Evolutionary conservation across 169 alveolate genomes (phyloP), one percentile per base, ranked within the genome.

Genomic region (Plasmodium chabaudi): DNA sequence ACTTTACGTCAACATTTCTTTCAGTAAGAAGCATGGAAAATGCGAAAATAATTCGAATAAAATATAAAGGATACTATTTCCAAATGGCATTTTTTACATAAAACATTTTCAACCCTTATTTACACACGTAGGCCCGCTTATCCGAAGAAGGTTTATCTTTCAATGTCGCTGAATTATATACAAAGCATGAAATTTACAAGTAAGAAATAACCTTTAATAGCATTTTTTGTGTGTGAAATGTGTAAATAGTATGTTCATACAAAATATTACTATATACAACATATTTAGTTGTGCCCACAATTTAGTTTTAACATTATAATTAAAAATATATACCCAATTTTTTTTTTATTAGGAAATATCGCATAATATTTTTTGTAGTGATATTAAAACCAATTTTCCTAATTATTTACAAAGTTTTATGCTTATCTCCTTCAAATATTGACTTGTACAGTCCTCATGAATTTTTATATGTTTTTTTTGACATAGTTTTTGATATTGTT

Each of bases 341-440:
- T 57, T 67, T 12, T 9, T 9, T 49, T 49, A 51, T 51, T 51
- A 77, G 88, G 23, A 77, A 77, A 77, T 77, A 77, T 19, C 51
- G 88, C 19, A 55, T 77, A 19, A 77, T 77, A 63, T 77, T 77
- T 69, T 77, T 77, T 56, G 88, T 75, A 55, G 88, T 77, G 51
- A 77, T 77, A 47, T 56, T 77, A 47, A 77, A 77, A 56, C 88
- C 88, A 9, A 77, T 77, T 21, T 42, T 77, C 70, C 44, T 77
- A 42, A 64, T 77, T 51, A 56, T 77, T 39, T 77, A 77, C 77
- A 77, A 77, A 65, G 88, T 77, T 42, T 69, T 77, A 44, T 77
- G 88, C 57, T 56, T 77, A 53, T 77, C 88, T n/a, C 88, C 88
- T 2, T 77, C 88, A 39, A 77, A 77, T 77, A 77, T 77, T 56